Evolutionary conservation across 2,329 filamentous ascomycete species (phyloP).

Genomic region (Botrytis porri): DNA sequence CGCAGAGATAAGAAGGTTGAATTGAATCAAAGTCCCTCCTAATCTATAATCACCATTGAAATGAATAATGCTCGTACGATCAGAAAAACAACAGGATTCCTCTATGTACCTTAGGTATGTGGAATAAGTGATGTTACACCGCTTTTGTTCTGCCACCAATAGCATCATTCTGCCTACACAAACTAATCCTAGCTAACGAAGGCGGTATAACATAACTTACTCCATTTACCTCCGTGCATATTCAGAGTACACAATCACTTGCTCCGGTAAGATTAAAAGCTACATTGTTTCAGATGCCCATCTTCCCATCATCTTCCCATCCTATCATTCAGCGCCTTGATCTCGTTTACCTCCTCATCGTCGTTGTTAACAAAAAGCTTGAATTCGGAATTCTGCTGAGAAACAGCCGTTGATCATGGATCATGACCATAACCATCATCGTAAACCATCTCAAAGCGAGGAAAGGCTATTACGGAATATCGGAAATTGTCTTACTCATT

Average conservation of each 20-base stretch:
- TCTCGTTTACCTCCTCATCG: background rate
- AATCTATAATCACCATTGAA: background rate
- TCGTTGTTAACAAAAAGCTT: background rate
- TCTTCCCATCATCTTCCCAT: fast-evolving
- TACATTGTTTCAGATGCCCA: background rate
- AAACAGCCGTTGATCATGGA: background rate
- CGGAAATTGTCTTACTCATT: background rate
- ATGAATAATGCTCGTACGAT: background rate
- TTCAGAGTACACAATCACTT: background rate
- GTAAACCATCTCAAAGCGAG: background rate
- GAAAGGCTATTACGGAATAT: background rate
- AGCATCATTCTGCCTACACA: too few relatives aligned
- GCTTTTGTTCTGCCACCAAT: too few relatives aligned
- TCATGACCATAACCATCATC: background rate
- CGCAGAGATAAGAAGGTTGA: background rate
- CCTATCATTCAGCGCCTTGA: background rate
- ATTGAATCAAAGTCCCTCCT: too few relatives aligned
- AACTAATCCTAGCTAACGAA: too few relatives aligned
- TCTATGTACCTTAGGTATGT: too few relatives aligned
- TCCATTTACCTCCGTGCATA: too few relatives aligned
- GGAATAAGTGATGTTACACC: too few relatives aligned
- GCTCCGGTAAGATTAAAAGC: background rate
- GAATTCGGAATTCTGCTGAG: background rate
- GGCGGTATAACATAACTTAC: too few relatives aligned
- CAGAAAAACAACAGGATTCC: background rate